These are phyloP conservation scores for Colletotrichum viniferum DNA, from an alignment of 2,329 filamentous ascomycete species.

Conservation along the genomic window DNA sequence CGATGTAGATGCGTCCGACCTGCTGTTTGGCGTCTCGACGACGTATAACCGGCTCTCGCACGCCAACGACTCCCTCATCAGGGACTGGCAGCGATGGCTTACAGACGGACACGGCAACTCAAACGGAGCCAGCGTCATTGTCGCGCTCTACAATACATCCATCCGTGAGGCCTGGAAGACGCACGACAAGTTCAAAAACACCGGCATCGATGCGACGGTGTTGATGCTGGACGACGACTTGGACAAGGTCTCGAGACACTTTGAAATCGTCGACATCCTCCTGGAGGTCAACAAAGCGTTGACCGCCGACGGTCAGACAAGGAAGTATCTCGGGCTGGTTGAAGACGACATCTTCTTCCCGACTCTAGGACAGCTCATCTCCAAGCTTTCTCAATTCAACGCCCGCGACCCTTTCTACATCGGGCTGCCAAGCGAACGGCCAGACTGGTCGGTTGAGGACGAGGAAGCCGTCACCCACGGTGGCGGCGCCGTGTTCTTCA, in stretches of 20 bases:
- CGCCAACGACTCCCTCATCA: slow-evolving; percentile 41
- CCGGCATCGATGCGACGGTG: slow-evolving; percentile 27
- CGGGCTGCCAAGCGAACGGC: slow-evolving; percentile 46
- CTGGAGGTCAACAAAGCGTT: slow-evolving; percentile 36
- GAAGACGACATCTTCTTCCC: slow-evolving; percentile 54
- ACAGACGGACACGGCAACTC: slow-evolving; percentile 42
- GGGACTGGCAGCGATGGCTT: slow-evolving; percentile 51
- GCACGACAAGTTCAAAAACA: slow-evolving; percentile 12
- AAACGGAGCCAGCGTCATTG: slow-evolving; percentile 47
- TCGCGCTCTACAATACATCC: slow-evolving; percentile 44
- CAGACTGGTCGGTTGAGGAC: slow-evolving; percentile 44
- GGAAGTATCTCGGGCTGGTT: slow-evolving; percentile 47
- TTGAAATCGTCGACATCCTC: slow-evolving; percentile 40
- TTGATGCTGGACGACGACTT: slow-evolving; percentile 32
- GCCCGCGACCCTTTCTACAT: slow-evolving; percentile 42
- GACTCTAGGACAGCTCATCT: slow-evolving; percentile 41
- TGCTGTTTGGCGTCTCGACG: slow-evolving; percentile 38
- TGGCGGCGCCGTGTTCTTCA: slow-evolving; percentile 49
- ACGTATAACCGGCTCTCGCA: slow-evolving; percentile 44
- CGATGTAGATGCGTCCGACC: slow-evolving; percentile 40
- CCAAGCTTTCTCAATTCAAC: slow-evolving; percentile 32
- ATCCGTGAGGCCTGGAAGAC: slow-evolving; percentile 35
- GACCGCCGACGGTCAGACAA: slow-evolving; percentile 37
- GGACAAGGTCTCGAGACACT: slow-evolving; percentile 39
- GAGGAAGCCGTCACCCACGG: slow-evolving; percentile 45